phyloP scores from a whole-genome alignment of 192 early-diverging fungal species.

The Physocladia obscura region DNA sequence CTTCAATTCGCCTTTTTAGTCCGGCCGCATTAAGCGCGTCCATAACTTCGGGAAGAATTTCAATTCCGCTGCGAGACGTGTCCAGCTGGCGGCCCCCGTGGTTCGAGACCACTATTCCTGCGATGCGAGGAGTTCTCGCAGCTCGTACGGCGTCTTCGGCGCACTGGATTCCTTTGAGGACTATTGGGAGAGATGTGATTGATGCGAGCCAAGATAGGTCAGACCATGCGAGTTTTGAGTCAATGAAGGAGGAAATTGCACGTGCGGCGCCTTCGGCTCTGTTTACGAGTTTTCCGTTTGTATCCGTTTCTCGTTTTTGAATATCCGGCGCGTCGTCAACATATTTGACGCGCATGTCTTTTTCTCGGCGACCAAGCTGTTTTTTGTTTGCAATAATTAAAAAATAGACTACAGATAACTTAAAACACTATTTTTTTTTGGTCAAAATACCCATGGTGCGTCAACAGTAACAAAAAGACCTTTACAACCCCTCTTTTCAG shows the following conservation, averaged over 20 bases:
- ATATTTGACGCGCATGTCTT: constrained; percentile 80
- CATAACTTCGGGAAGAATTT: constrained; percentile 86
- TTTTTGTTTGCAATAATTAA: not conserved
- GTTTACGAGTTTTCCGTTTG: constrained; percentile 30
- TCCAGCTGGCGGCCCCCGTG: constrained; percentile 98
- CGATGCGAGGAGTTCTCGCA: constrained; percentile 53
- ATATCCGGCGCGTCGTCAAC: constrained; percentile 48
- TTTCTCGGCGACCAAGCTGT: constrained; percentile 67
- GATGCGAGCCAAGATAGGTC: constrained; percentile 85
- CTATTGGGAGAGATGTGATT: constrained; percentile 81
- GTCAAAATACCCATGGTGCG: constrained; percentile 61
- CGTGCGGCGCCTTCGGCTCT: constrained; percentile 62
- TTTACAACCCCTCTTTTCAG: constrained; percentile 43
- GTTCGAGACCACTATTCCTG: constrained; percentile 89
- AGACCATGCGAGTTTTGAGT: constrained; percentile 81
- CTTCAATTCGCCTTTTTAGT: constrained; percentile 51
- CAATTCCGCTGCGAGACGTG: constrained; percentile 73
- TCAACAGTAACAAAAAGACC: constrained; percentile 80
- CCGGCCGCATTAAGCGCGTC: constrained; percentile 57
- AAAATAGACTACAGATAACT: not conserved
- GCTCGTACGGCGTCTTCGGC: constrained; percentile 89
- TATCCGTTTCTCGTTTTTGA: constrained; percentile 3
- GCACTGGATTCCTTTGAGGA: constrained; percentile 90
- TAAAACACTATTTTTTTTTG: too few relatives aligned
- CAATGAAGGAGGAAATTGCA: constrained; percentile 78